Evolutionary conservation across 2,329 filamentous ascomycete genomes (phyloP).

Genomic region (Coniochaeta ligniaria): DNA sequence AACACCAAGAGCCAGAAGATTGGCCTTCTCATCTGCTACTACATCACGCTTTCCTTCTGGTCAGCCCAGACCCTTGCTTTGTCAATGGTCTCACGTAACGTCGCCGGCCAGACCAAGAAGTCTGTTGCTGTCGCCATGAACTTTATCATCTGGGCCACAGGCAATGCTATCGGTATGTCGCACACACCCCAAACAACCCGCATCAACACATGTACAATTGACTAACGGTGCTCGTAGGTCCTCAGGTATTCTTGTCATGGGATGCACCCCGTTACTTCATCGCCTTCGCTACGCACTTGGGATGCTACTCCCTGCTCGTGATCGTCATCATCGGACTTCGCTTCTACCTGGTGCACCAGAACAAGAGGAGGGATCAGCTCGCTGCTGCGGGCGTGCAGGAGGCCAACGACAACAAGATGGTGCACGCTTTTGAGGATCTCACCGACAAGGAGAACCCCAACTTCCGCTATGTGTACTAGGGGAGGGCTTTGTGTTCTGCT

Average conservation of each 20-base stretch:
- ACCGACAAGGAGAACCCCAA: conserved; percentile 55
- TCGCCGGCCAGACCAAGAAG: conserved; percentile 70
- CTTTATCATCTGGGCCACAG: conserved; percentile 62
- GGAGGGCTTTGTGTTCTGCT: neutral
- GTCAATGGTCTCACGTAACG: conserved; percentile 61
- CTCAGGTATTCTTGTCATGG: conserved; percentile 54
- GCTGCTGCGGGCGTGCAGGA: conserved; percentile 30
- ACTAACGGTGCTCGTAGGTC: conserved; percentile 27
- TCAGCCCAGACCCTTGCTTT: conserved; percentile 61
- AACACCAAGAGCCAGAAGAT: conserved; percentile 49
- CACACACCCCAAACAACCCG: too few species aligned
- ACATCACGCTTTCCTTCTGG: conserved; percentile 73
- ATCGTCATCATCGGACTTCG: conserved; percentile 49
- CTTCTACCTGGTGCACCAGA: conserved; percentile 50
- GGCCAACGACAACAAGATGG: conserved; percentile 30
- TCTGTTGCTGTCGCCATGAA: conserved; percentile 60
- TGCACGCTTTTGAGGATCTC: conserved; percentile 55
- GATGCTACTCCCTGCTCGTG: conserved; percentile 57
- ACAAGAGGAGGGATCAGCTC: conserved; percentile 47
- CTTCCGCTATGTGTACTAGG: conserved; percentile 45
- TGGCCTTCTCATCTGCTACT: conserved; percentile 66
- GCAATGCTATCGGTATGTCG: conserved; percentile 57
- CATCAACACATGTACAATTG: too few species aligned
- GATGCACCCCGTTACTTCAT: conserved; percentile 62
- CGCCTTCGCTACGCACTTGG: conserved; percentile 62